phyloP scores from a whole-genome alignment of 306 rosid species.

The Quercus bicolor region DNA sequence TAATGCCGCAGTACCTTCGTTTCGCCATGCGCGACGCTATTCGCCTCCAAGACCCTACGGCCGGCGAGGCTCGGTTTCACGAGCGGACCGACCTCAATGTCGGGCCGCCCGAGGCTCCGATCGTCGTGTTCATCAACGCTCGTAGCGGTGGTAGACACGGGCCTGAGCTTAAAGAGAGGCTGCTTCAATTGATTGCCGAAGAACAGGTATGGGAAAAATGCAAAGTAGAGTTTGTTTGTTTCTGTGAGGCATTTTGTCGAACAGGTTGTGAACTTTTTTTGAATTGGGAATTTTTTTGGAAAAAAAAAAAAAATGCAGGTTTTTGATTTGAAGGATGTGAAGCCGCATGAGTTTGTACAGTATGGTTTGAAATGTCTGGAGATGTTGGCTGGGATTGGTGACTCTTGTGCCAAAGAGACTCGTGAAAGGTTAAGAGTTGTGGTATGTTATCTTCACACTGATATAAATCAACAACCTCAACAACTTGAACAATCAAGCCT shows the following conservation, averaged over 20 bases:
- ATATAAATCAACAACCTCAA: background rate
- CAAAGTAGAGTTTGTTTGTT: too few species aligned
- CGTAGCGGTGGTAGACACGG: constrained; percentile 91
- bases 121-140: constrained; percentile 81
- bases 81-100: constrained; percentile 11
- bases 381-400: constrained; percentile 62
- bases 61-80: constrained; percentile 53
- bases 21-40: constrained; percentile 87
- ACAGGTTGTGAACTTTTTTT: background rate
- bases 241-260: too few species aligned
- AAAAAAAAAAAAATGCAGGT: constrained; percentile 45
- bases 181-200: constrained; percentile 70
- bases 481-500: too few species aligned
- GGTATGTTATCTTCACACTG: constrained; percentile 48
- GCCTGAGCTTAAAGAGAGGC: constrained; percentile 72
- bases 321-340: constrained; percentile 79
- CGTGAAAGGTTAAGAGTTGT: constrained; percentile 79
- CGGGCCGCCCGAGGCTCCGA: constrained; percentile 49
- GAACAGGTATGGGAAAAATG: constrained; percentile 55
- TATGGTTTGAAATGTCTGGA: constrained; percentile 89
- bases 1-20: constrained; percentile 80
- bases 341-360: constrained; percentile 81
- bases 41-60: constrained; percentile 51
- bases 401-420: constrained; percentile 72
- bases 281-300: constrained; percentile 1